phyloP scores from a whole-genome alignment of 2,329 filamentous ascomycete genomes.

The Triangularia setosa region DNA sequence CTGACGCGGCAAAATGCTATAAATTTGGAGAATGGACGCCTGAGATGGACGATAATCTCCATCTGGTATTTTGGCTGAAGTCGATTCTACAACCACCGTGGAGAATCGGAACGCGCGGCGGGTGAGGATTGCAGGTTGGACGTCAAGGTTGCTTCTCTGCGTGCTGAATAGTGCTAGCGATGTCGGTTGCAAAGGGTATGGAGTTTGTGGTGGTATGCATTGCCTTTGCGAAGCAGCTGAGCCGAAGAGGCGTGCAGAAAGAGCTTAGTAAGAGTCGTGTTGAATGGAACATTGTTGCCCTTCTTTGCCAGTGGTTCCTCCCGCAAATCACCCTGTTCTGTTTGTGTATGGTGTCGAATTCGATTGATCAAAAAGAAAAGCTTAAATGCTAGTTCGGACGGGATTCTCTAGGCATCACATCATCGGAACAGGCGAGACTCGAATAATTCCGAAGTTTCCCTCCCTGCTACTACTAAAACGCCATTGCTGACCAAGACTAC shows the following conservation, averaged over 20 bases:
- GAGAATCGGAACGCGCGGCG: slow-evolving; percentile 17
- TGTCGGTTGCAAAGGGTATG: neutral
- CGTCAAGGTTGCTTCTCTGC: neutral
- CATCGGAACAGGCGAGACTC: neutral
- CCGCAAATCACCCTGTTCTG: too few species aligned
- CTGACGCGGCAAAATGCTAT: slow-evolving; percentile 26
- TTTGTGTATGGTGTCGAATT: neutral
- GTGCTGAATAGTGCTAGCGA: neutral
- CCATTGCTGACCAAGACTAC: neutral
- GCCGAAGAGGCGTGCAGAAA: too few species aligned
- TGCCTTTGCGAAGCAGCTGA: neutral
- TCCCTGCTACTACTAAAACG: neutral
- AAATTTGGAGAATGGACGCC: slow-evolving; percentile 20
- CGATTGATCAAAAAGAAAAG: neutral
- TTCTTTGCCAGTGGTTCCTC: neutral
- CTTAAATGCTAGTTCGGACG: neutral
- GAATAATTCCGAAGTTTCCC: neutral
- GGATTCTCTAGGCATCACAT: neutral
- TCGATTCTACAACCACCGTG: slow-evolving; percentile 15
- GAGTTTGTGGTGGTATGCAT: neutral
- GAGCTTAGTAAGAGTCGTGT: neutral
- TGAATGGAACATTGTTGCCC: neutral
- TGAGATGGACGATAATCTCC: slow-evolving; percentile 10
- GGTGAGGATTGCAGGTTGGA: neutral
- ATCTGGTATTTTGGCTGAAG: slow-evolving; percentile 27